These are phyloP conservation scores for Ustilago shanxiensis DNA, from an alignment of 1,284 basidiomycete species.

Conservation along the genomic window DNA sequence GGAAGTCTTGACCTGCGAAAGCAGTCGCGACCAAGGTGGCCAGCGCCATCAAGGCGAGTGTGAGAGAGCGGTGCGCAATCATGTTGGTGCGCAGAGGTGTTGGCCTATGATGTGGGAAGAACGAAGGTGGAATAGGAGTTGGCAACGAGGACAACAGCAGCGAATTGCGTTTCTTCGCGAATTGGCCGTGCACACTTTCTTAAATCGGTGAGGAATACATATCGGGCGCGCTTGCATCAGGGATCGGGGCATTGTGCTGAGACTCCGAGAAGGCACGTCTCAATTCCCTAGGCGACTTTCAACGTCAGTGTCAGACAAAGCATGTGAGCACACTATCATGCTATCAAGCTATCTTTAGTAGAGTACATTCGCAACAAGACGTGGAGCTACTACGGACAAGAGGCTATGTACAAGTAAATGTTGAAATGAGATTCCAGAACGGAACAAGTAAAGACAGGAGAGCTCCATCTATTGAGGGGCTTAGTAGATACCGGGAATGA, in stretches of 20 bases:
- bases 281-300: too few species aligned
- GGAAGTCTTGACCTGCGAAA: slow-evolving; percentile 38
- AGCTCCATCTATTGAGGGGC: not conserved
- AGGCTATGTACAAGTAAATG: not conserved
- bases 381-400: not conserved
- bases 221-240: not conserved
- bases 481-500: slow-evolving; percentile 53
- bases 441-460: not conserved
- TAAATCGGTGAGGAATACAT: not conserved
- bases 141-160: not conserved
- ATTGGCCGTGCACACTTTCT: not conserved
- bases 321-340: not conserved
- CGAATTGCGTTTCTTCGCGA: not conserved
- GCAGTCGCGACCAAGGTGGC: slow-evolving; percentile 14
- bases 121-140: not conserved
- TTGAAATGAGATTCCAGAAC: not conserved
- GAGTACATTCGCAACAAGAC: not conserved
- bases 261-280: not conserved
- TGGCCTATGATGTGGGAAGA: not conserved
- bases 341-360: not conserved
- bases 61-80: not conserved
- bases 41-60: slow-evolving; percentile 21
- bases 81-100: not conserved
- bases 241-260: not conserved
- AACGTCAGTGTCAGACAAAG: not conserved